Base-by-base conservation (phyloP, 345 rosid genomes). In the Microthlaspi erraticum region DNA sequence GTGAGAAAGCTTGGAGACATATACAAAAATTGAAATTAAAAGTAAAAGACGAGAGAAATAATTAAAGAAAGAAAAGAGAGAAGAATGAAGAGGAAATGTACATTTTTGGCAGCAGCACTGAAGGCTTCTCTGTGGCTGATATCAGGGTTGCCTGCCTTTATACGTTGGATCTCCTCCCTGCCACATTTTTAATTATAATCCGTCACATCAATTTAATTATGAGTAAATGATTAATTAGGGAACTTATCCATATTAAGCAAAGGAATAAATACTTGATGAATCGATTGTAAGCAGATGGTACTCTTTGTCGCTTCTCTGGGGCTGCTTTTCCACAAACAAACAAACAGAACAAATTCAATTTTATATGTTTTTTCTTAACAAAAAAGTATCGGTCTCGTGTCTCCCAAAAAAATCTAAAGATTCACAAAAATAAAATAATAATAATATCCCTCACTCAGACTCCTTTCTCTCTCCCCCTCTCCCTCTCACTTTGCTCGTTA, bases 91-190 rank as follows among this genome's bases (percentile, higher is more conserved):
- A 5, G 6, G 77, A 81, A 64, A 70, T 83, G 84, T 60, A 91
- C 97, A 77, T 93, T 90, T 83, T 90, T 93, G 54, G 98, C 98
- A 78, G 97, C 97, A 16, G 97, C 97, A 72, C 97, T 88, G 56
- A 93, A 93, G 46, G 98, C 98, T 43, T 93, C 98, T 77, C 96
- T 85, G 90, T 93, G 98, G 70, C 91, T 91, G 64, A 93, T 93
- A 68, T 93, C 97, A 63, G 98, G 98, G 65, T 93, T 93, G 64
- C 82, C 92, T 50, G 98, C 96, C 79, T 93, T 93, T 82, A 93
- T 91, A 58, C 98, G 96, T 81, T 91, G 97, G 88, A 93, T 93
- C 86, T 91, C 97, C 26, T 91, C 98, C 81, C 98, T 93, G 88
- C 75, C 72, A 39, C 58, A 18, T 57, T 5, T 32, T 53, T 53